phyloP scores from a whole-genome alignment of 345 rosid species.

The Physaria fendleri region DNA sequence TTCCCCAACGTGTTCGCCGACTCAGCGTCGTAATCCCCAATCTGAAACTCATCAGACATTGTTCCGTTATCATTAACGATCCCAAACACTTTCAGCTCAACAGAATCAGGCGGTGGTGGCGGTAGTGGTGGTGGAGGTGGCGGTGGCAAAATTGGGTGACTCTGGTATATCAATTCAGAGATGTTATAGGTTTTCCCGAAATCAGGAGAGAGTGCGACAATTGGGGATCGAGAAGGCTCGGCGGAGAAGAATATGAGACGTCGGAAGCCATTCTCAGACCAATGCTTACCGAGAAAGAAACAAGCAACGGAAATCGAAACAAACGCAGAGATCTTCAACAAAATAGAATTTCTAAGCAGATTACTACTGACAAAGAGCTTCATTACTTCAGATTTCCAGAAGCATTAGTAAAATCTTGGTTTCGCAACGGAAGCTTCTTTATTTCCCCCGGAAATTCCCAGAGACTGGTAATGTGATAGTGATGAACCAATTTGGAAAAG shows the following conservation, averaged over 20 bases:
- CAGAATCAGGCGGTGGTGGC: constrained; percentile 40
- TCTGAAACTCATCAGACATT: constrained; percentile 73
- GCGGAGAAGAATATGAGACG: constrained; percentile 76
- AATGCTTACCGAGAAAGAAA: constrained; percentile 86
- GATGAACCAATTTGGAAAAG: too few species aligned
- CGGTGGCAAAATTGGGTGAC: constrained; percentile 6
- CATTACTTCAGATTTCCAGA: constrained; percentile 33
- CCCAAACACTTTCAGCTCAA: constrained; percentile 47
- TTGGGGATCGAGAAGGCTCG: constrained; percentile 16
- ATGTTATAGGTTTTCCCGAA: constrained; percentile 39
- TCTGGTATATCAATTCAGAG: constrained; percentile 34
- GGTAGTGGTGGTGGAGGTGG: constrained; percentile 30
- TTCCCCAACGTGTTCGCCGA: constrained; percentile 49
- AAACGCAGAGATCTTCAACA: constrained; percentile 44
- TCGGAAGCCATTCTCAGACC: constrained; percentile 54
- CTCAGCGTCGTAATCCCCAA: constrained; percentile 70
- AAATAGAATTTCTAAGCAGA: constrained; percentile 35
- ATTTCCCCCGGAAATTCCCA: background rate
- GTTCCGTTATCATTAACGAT: constrained; percentile 74
- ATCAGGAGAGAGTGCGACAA: constrained; percentile 61
- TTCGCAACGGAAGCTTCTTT: background rate
- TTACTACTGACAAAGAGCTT: constrained; percentile 35
- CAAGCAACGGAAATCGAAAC: constrained; percentile 49
- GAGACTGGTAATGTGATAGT: background rate
- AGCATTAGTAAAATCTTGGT: constrained; percentile 3